These are phyloP conservation scores for Tylopilus intermedius DNA, from an alignment of 768 basidiomycete species.

Conservation along the genomic window DNA sequence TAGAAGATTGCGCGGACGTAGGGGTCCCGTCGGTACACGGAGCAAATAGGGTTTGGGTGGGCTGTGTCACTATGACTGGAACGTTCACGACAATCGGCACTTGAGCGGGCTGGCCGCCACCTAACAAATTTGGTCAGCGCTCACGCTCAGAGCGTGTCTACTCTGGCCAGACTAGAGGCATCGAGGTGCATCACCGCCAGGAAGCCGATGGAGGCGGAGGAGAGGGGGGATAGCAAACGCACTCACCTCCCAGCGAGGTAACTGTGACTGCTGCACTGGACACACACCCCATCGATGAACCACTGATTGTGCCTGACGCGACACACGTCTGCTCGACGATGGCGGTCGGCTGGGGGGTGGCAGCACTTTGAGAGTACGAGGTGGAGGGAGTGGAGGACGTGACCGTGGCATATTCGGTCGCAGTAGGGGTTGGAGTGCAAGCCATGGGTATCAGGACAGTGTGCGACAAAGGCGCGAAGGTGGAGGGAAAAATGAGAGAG, in stretches of 20 bases:
- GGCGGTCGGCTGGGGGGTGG: conserved; percentile 32
- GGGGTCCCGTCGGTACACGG: conserved; percentile 28
- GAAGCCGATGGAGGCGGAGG: background rate
- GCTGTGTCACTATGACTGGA: conserved; percentile 26
- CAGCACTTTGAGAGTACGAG: conserved; percentile 33
- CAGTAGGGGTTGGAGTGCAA: conserved; percentile 41
- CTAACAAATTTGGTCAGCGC: conserved; percentile 20
- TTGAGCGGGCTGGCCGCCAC: conserved; percentile 30
- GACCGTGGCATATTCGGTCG: conserved; percentile 37
- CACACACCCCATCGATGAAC: conserved; percentile 27
- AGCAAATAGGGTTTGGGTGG: conserved; percentile 40
- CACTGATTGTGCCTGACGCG: conserved; percentile 25
- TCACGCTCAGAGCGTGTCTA: background rate
- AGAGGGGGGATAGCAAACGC: background rate
- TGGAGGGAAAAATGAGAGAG: background rate
- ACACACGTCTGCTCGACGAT: conserved; percentile 30
- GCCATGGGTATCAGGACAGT: conserved; percentile 21
- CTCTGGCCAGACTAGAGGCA: background rate
- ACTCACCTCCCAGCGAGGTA: conserved; percentile 30
- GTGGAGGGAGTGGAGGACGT: conserved; percentile 34
- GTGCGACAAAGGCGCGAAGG: background rate
- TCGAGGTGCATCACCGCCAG: conserved; percentile 19
- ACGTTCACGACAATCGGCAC: conserved; percentile 40
- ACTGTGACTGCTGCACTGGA: conserved; percentile 22
- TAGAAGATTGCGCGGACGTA: conserved; percentile 5